A percentile compares a stretch with the other conserved stretches of the same genome.
phyloP scores from a whole-genome alignment of 257 asterid genomes.

The Eustoma russellianum region DNA sequence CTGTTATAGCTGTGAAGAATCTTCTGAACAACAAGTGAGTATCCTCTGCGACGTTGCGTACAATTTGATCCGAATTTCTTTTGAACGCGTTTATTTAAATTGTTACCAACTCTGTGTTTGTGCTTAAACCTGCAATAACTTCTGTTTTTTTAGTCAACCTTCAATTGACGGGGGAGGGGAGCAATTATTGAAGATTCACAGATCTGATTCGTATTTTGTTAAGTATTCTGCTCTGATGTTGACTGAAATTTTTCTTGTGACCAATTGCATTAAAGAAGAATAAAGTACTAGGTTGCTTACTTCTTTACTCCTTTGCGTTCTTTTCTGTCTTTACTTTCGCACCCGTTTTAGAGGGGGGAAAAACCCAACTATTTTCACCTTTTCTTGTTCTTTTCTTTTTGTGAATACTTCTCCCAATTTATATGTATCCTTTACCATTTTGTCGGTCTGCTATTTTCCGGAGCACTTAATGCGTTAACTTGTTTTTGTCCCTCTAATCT shows the following conservation, averaged over 20 bases:
- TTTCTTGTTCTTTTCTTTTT: no score
- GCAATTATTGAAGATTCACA: conserved; percentile 24
- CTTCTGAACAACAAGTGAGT: conserved; percentile 75
- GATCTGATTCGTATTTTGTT: conserved; percentile 32
- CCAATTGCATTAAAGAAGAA: conserved; percentile 7
- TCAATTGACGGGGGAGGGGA: conserved; percentile 15
- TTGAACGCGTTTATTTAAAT: not conserved
- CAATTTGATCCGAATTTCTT: not conserved
- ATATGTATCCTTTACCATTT: no score
- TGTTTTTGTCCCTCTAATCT: no score
- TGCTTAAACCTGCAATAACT: not conserved
- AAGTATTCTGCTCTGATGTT: conserved; percentile 11
- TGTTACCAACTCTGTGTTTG: not conserved
- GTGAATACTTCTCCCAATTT: no score
- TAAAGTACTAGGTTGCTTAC: conserved; percentile 27
- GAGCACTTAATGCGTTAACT: no score
- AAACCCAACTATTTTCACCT: no score
- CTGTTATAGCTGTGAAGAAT: conserved; percentile 66
- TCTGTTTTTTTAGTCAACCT: conserved; percentile 2
- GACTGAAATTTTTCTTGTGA: conserved; percentile 20
- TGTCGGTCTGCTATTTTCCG: no score
- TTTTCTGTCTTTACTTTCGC: conserved; percentile 17
- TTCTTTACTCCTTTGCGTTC: conserved; percentile 19
- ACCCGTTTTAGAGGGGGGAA: no score
- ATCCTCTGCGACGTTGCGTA: not conserved